phyloP scores from a whole-genome alignment of 2,329 filamentous ascomycete genomes.

The Alternaria burnsii region DNA sequence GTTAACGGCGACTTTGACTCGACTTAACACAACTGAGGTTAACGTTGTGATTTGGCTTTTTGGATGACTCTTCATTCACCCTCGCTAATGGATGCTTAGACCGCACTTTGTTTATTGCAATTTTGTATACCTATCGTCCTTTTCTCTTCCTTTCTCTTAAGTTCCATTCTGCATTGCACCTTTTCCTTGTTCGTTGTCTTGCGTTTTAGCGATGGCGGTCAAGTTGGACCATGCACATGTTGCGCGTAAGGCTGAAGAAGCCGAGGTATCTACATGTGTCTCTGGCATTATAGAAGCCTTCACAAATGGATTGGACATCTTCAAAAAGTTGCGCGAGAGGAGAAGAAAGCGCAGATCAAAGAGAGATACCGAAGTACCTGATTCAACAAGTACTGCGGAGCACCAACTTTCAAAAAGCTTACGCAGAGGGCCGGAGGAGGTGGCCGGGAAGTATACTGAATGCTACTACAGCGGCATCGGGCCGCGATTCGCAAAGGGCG shows the following conservation, averaged over 20 bases:
- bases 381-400: constrained; percentile 45
- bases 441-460: constrained; percentile 53
- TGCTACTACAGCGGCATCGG: constrained; percentile 48
- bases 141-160: constrained; percentile 16
- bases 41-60: constrained; percentile 24
- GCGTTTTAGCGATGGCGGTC: constrained; percentile 35
- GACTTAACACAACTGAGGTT: constrained; percentile 23
- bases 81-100: constrained; percentile 32
- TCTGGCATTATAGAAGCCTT: constrained; percentile 56
- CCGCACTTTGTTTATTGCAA: constrained; percentile 29
- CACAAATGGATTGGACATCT: constrained; percentile 56
- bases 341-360: constrained; percentile 43
- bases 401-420: constrained; percentile 52
- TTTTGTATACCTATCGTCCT: constrained; percentile 22
- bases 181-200: constrained; percentile 22
- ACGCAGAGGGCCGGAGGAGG: constrained; percentile 53
- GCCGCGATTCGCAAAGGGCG: constrained; percentile 54
- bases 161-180: constrained; percentile 15
- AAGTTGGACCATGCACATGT: constrained; percentile 26
- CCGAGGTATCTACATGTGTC: constrained; percentile 48
- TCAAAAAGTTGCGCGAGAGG: constrained; percentile 53
- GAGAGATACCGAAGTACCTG: constrained; percentile 27
- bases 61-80: constrained; percentile 37
- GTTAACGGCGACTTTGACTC: constrained; percentile 14
- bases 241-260: constrained; percentile 30